phyloP scores from a whole-genome alignment of 2,329 filamentous ascomycete genomes.

The Lasiodiplodia gonubiensis region DNA sequence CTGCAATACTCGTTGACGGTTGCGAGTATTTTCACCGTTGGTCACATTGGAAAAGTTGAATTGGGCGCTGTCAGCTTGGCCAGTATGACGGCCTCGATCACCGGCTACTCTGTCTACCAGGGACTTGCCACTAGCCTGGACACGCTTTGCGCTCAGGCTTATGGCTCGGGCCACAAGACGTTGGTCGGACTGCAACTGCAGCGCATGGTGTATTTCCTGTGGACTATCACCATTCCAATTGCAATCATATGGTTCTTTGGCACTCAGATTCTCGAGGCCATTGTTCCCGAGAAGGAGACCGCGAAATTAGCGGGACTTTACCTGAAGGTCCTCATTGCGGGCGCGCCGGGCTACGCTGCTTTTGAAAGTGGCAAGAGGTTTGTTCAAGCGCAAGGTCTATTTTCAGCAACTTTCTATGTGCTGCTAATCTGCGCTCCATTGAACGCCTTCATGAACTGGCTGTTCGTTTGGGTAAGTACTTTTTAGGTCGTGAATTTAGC shows the following conservation, averaged over 20 bases:
- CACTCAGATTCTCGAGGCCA: conserved; percentile 64
- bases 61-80: conserved; percentile 56
- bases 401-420: conserved; percentile 81
- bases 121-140: conserved; percentile 80
- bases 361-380: conserved; percentile 86
- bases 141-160: conserved; percentile 92
- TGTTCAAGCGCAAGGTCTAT: conserved; percentile 86
- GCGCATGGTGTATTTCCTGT: conserved; percentile 79
- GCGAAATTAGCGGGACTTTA: conserved; percentile 76
- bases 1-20: conserved; percentile 57
- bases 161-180: conserved; percentile 86
- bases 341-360: conserved; percentile 75
- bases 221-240: conserved; percentile 74
- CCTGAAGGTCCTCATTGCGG: conserved; percentile 70
- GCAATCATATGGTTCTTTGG: conserved; percentile 73
- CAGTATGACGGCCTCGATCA: conserved; percentile 61
- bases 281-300: conserved; percentile 75
- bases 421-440: conserved; percentile 81
- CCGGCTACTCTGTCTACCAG: conserved; percentile 58
- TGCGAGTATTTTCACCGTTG: conserved; percentile 56
- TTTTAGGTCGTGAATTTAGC: background rate
- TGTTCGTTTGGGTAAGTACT: conserved; percentile 71
- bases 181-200: conserved; percentile 85
- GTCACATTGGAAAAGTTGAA: conserved; percentile 56
- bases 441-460: conserved; percentile 80